Evolutionary conservation across 805 yeast genomes (phyloP).

Genomic region (Candida peoriensis): DNA sequence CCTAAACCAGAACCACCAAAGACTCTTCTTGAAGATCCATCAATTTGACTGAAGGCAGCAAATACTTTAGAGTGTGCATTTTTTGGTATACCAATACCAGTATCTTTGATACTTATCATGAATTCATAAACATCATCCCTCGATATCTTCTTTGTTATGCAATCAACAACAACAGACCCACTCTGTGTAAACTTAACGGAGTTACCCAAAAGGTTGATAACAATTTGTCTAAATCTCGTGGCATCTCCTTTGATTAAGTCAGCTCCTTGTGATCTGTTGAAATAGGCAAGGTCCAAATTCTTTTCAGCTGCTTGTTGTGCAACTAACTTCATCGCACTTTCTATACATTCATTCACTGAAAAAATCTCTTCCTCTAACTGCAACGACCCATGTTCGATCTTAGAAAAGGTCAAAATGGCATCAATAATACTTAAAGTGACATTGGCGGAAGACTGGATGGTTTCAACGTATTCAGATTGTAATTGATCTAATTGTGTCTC

Average conservation of each 20-base stretch:
- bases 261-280: slow-evolving; percentile 74
- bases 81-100: slow-evolving; percentile 82
- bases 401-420: slow-evolving; percentile 83
- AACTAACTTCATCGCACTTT: slow-evolving; percentile 79
- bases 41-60: slow-evolving; percentile 88
- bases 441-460: slow-evolving; percentile 83
- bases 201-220: slow-evolving; percentile 77
- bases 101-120: slow-evolving; percentile 79
- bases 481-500: slow-evolving; percentile 84
- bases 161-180: slow-evolving; percentile 75
- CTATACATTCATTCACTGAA: slow-evolving; percentile 76
- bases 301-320: slow-evolving; percentile 86
- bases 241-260: slow-evolving; percentile 81
- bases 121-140: slow-evolving; percentile 37
- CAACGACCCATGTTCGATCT: slow-evolving; percentile 87
- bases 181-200: slow-evolving; percentile 79
- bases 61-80: slow-evolving; percentile 79
- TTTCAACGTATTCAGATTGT: slow-evolving; percentile 82
- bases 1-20: slow-evolving; percentile 92
- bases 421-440: slow-evolving; percentile 80
- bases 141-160: slow-evolving; percentile 39
- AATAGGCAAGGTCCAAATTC: slow-evolving; percentile 69
- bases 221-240: slow-evolving; percentile 78
- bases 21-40: slow-evolving; percentile 84
- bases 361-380: slow-evolving; percentile 80